Evolutionary conservation across 345 rosid genomes (phyloP).

Genomic region (Barbarea vulgaris): DNA sequence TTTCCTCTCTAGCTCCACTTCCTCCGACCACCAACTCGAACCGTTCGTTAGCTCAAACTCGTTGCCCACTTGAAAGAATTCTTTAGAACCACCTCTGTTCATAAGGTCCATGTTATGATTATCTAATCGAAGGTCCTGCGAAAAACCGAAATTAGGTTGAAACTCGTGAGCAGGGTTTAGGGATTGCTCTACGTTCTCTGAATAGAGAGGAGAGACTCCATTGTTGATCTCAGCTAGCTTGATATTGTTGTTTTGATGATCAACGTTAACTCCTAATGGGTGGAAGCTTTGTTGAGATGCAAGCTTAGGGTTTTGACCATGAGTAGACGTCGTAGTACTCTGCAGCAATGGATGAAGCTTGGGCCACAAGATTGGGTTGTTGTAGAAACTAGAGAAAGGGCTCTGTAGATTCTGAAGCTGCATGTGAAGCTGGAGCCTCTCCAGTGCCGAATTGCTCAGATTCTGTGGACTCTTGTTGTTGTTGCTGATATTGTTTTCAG

Average conservation of each 20-base stretch:
- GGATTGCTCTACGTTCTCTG: conserved; percentile 35
- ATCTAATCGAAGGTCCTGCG: conserved; percentile 37
- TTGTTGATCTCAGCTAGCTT: conserved; percentile 33
- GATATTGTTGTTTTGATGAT: conserved; percentile 16
- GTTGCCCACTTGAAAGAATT: conserved; percentile 45
- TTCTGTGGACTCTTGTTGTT: conserved; percentile 47
- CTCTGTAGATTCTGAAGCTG: conserved; percentile 77
- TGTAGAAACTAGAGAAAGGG: conserved; percentile 61
- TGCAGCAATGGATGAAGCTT: conserved; percentile 62
- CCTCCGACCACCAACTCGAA: conserved; percentile 69
- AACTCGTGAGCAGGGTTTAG: conserved; percentile 27
- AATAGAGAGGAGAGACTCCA: conserved; percentile 34
- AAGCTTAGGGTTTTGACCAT: conserved; percentile 30
- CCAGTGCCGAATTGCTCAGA: conserved; percentile 75
- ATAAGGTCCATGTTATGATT: conserved; percentile 31
- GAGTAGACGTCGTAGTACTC: conserved; percentile 14
- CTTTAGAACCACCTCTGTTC: conserved; percentile 39
- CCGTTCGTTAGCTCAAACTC: conserved; percentile 62
- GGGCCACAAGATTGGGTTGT: conserved; percentile 73
- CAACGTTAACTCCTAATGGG: conserved; percentile 13
- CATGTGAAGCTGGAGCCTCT: conserved; percentile 92
- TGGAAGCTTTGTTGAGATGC: conserved; percentile 38
- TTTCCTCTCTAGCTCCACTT: conserved; percentile 57
- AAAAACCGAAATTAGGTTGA: conserved; percentile 37
- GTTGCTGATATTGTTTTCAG: conserved; percentile 29